A percentile compares a stretch with the other conserved stretches of the same genome.
These are phyloP conservation scores for Aspergillus persii DNA, from an alignment of 2,329 filamentous ascomycete genomes.

Conservation along the genomic window DNA sequence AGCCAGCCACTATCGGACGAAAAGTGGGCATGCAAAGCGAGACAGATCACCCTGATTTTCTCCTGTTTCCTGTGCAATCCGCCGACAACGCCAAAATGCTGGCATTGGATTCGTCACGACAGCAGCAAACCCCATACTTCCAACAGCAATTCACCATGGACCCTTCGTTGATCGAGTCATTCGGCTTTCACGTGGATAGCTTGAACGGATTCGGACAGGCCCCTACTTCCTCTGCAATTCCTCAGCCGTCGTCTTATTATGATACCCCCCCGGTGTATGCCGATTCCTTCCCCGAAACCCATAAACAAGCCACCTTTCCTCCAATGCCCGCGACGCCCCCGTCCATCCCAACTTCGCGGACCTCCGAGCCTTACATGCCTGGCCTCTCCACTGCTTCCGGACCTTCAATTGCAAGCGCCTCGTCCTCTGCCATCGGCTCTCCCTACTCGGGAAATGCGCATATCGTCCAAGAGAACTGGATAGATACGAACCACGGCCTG, in stretches of 20 bases:
- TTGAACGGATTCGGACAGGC: constrained; percentile 23
- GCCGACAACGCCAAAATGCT: constrained; percentile 26
- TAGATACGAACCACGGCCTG: constrained; percentile 51
- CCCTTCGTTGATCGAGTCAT: constrained; percentile 30
- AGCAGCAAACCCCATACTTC: constrained; percentile 31
- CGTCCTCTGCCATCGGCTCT: constrained; percentile 67
- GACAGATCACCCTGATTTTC: constrained; percentile 18
- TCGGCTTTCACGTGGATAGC: constrained; percentile 28
- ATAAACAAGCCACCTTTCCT: constrained; percentile 27
- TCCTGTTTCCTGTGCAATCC: constrained; percentile 17
- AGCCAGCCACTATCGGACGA: constrained; percentile 6
- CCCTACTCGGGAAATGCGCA: constrained; percentile 62
- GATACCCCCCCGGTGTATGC: constrained; percentile 26
- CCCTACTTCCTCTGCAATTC: constrained; percentile 19
- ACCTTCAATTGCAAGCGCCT: constrained; percentile 55
- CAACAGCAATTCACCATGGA: constrained; percentile 34
- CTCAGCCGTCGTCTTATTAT: constrained; percentile 28
- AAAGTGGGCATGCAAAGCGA: constrained; percentile 21
- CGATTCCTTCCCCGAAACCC: constrained; percentile 24
- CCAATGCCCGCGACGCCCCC: constrained; percentile 35
- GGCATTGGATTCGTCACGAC: constrained; percentile 32
- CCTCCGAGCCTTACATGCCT: constrained; percentile 48
- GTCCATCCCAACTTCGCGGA: constrained; percentile 27
- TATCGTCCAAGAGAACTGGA: constrained; percentile 60
- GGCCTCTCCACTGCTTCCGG: constrained; percentile 62